A percentile compares a stretch with the other conserved stretches of the same genome.
Evolutionary conservation across 2,329 filamentous ascomycete genomes (phyloP).

Genomic region (Didymella keratinophila): DNA sequence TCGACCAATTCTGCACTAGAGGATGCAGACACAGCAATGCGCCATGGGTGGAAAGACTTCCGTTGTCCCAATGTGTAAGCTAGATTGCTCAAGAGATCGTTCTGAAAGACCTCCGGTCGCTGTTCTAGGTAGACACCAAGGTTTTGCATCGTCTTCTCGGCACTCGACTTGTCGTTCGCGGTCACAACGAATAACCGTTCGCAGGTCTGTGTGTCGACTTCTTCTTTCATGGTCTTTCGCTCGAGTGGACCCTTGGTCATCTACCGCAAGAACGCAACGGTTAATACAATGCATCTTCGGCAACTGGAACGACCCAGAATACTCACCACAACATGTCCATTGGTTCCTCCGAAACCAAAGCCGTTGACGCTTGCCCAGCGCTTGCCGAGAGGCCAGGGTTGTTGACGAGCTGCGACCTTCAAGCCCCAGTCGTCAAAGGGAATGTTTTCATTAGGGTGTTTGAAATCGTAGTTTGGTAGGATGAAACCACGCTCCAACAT

Average conservation of each 20-base stretch:
- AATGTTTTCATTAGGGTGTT: slow-evolving; percentile 25
- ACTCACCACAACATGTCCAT: slow-evolving; percentile 16
- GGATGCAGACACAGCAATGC: slow-evolving; percentile 11
- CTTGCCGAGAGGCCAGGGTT: slow-evolving; percentile 28
- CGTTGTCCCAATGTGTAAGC: slow-evolving; percentile 21
- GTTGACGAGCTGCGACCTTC: slow-evolving; percentile 22
- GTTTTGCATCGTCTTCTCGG: slow-evolving; percentile 4
- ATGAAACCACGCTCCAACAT: slow-evolving; percentile 50
- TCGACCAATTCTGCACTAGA: slow-evolving; percentile 5
- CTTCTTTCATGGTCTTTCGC: slow-evolving; percentile 34
- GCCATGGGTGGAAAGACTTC: slow-evolving; percentile 14
- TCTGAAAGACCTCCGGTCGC: slow-evolving; percentile 10
- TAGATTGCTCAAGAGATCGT: slow-evolving; percentile 16
- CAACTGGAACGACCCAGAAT: neutral
- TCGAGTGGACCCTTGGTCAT: slow-evolving; percentile 22
- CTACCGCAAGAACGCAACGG: slow-evolving; percentile 36
- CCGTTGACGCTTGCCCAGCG: slow-evolving; percentile 56
- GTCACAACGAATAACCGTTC: slow-evolving; percentile 21
- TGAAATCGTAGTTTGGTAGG: slow-evolving; percentile 36
- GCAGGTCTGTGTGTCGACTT: slow-evolving; percentile 26
- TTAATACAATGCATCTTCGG: slow-evolving; percentile 33
- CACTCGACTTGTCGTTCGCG: slow-evolving; percentile 20
- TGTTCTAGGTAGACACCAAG: slow-evolving; percentile 10
- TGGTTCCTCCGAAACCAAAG: slow-evolving; percentile 44
- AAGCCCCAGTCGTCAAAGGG: slow-evolving; percentile 23